These are phyloP conservation scores for Acacia acuminata DNA, from an alignment of 306 rosid species.

Conservation along the genomic window DNA sequence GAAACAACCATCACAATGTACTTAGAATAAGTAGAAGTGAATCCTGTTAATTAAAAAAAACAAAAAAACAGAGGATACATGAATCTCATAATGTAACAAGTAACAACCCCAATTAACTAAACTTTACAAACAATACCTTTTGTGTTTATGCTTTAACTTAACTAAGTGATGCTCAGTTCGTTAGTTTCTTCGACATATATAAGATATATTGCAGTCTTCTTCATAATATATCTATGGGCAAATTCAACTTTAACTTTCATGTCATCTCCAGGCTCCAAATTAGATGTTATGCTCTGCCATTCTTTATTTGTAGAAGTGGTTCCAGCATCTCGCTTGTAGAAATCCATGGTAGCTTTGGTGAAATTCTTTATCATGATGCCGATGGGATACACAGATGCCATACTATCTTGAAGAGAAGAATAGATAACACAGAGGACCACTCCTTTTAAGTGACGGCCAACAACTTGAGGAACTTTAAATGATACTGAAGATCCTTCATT, in stretches of 20 bases:
- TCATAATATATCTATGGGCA: background rate
- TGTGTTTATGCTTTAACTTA: background rate
- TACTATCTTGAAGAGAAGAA: background rate
- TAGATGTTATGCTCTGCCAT: background rate
- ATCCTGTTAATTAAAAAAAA: background rate
- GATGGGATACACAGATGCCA: background rate
- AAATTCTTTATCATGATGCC: background rate
- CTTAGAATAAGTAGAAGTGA: background rate
- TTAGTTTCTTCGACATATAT: background rate
- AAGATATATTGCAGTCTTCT: background rate
- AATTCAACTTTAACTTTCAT: background rate
- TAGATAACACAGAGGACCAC: background rate
- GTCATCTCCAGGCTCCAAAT: slow-evolving; percentile 1
- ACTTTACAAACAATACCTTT: background rate
- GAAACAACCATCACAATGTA: background rate
- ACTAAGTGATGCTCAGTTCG: background rate
- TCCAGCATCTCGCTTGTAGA: background rate
- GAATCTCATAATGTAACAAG: background rate
- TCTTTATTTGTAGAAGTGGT: background rate
- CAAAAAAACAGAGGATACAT: background rate
- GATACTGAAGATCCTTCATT: background rate
- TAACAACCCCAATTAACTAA: background rate
- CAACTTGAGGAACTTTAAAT: background rate
- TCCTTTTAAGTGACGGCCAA: background rate
- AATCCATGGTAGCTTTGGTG: background rate